Evolutionary conservation across 2,329 filamentous ascomycete species (phyloP).

Genomic region (Dryadomyces quercus-mongolicae): DNA sequence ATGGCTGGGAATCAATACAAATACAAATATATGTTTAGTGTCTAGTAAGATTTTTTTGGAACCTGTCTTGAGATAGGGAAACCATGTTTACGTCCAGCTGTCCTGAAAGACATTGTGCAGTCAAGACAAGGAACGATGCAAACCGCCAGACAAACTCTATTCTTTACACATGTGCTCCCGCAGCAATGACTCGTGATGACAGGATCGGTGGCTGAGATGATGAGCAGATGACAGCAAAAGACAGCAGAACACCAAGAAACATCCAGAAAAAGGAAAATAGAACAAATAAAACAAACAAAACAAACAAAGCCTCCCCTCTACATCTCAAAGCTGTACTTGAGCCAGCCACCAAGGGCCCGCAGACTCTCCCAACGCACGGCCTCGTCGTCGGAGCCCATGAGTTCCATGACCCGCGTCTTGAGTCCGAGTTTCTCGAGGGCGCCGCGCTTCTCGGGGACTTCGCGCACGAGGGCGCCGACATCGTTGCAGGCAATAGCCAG

Average conservation of each 20-base stretch:
- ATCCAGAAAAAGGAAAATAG: not conserved
- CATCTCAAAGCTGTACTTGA: constrained; percentile 51
- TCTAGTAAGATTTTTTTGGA: too few relatives aligned
- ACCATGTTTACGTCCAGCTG: too few relatives aligned
- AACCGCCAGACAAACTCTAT: not conserved
- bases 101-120: not conserved
- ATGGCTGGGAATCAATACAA: too few relatives aligned
- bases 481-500: constrained; percentile 90
- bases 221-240: not conserved
- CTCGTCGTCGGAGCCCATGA: constrained; percentile 85
- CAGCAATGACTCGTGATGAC: not conserved
- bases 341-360: constrained; percentile 59
- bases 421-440: constrained; percentile 74
- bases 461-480: constrained; percentile 75
- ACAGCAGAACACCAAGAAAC: not conserved
- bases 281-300: not conserved
- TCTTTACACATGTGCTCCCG: not conserved
- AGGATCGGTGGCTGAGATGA: not conserved
- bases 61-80: too few relatives aligned
- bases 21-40: too few relatives aligned
- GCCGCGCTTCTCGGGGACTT: constrained; percentile 72
- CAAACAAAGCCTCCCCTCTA: not conserved
- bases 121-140: not conserved
- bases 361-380: constrained; percentile 87
- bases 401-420: constrained; percentile 81